These are phyloP conservation scores for Colletotrichum sp. DNA, from an alignment of 2,329 filamentous ascomycete species.

Conservation along the genomic window DNA sequence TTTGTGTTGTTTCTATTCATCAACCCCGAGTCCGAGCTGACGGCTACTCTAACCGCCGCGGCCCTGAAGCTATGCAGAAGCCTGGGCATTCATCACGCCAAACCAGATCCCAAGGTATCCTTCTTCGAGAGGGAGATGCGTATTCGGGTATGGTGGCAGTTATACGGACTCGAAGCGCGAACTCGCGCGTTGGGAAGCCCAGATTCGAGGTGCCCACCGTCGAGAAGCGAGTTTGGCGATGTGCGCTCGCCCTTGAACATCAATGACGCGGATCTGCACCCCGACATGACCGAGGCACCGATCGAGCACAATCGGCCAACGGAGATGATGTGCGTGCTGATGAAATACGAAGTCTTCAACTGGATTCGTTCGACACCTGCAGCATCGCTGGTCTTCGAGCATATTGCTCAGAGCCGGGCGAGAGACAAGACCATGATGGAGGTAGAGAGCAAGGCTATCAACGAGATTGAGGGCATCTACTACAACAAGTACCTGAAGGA, in stretches of 20 bases:
- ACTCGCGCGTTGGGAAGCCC: conserved; percentile 12
- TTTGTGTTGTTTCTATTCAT: conserved; percentile 32
- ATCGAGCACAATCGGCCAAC: conserved; percentile 53
- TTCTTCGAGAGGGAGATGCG: conserved; percentile 33
- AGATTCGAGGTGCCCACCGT: background rate
- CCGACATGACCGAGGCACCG: conserved; percentile 52
- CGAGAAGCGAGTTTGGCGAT: conserved; percentile 28
- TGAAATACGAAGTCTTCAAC: conserved; percentile 33
- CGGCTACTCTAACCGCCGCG: conserved; percentile 24
- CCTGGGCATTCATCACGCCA: conserved; percentile 26
- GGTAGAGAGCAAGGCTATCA: conserved; percentile 26
- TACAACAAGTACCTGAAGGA: conserved; percentile 23
- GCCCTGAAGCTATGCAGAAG: conserved; percentile 29
- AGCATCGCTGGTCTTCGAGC: conserved; percentile 24
- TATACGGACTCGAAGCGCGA: conserved; percentile 25
- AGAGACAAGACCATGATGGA: conserved; percentile 8
- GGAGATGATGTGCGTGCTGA: conserved; percentile 52
- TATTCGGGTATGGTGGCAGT: conserved; percentile 31
- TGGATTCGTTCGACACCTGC: conserved; percentile 29
- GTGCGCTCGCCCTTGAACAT: conserved; percentile 60
- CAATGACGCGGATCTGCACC: conserved; percentile 59
- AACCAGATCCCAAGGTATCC: conserved; percentile 12
- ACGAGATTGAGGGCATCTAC: conserved; percentile 31
- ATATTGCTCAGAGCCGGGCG: background rate
- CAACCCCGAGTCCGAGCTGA: conserved; percentile 31